Conservation (phyloP, 352 stramenopile species). For the Phytophthora constricta region DNA sequence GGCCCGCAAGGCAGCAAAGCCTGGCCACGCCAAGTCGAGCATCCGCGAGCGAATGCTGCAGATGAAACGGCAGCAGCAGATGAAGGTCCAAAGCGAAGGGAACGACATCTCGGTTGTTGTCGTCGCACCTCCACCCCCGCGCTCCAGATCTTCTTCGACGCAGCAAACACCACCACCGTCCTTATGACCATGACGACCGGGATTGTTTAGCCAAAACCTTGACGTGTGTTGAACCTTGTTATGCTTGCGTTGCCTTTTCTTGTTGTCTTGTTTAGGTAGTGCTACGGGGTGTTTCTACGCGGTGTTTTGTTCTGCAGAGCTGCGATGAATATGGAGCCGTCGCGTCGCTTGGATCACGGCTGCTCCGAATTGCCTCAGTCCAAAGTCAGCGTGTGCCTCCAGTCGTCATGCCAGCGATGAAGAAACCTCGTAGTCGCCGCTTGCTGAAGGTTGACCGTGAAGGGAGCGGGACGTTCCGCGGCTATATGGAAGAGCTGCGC, state of each 20-base stretch:
- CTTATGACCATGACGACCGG: constrained; percentile 37
- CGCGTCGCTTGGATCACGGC: background rate
- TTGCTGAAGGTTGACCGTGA: background rate
- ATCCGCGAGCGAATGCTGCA: constrained; percentile 65
- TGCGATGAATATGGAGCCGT: background rate
- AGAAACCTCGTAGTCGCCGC: background rate
- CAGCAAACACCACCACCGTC: constrained; percentile 22
- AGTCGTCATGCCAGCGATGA: background rate
- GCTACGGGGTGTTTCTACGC: no score
- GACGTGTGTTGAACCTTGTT: background rate
- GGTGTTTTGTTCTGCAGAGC: no score
- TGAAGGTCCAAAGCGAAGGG: constrained; percentile 35
- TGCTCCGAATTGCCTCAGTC: background rate
- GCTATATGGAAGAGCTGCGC: constrained; percentile 35
- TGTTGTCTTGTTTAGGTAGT: no score
- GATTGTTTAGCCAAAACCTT: constrained; percentile 32
- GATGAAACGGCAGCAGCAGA: constrained; percentile 46
- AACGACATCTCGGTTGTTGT: constrained; percentile 38
- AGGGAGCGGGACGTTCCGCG: constrained; percentile 19
- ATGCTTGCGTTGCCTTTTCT: no score
- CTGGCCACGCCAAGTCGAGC: constrained; percentile 44
- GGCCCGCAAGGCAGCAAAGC: constrained; percentile 43
- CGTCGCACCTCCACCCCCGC: constrained; percentile 21
- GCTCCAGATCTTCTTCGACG: constrained; percentile 24
- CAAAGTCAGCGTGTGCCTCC: no score